These are phyloP conservation scores for Fonsecaea multimorphosa DNA, from an alignment of 2,329 filamentous ascomycete species.

Conservation along the genomic window DNA sequence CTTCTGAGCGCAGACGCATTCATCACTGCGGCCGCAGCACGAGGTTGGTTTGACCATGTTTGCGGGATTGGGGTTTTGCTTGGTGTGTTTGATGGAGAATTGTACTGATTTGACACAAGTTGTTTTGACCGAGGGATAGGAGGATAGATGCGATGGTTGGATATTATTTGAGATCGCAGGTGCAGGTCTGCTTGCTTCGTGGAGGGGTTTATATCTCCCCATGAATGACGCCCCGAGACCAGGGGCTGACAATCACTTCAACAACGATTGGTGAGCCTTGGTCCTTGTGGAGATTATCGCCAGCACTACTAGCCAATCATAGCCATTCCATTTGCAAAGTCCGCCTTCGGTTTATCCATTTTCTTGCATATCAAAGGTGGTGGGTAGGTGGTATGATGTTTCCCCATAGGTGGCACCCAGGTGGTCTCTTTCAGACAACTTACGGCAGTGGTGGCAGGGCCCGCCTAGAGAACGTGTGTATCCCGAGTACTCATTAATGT, in stretches of 20 bases:
- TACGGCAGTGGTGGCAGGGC: too few species aligned
- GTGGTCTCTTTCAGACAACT: not conserved
- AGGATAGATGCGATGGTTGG: not conserved
- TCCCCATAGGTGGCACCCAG: too few species aligned
- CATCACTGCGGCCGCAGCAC: conserved; percentile 65
- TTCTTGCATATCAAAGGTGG: not conserved
- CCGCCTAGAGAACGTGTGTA: not conserved
- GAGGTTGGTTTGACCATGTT: conserved; percentile 56
- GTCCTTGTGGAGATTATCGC: not conserved
- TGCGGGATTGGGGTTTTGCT: conserved; percentile 27
- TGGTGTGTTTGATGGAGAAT: not conserved
- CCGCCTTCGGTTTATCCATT: not conserved
- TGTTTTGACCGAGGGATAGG: not conserved
- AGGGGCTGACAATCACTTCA: conserved; percentile 17
- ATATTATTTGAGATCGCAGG: not conserved
- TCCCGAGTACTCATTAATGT: not conserved
- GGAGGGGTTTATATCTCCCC: conserved; percentile 3
- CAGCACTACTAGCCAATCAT: not conserved
- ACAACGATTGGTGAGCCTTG: conserved; percentile 11
- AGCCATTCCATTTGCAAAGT: not conserved
- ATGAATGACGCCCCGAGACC: conserved; percentile 6
- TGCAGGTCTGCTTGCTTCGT: not conserved
- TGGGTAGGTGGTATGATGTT: not conserved
- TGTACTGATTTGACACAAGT: not conserved
- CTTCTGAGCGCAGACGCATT: conserved; percentile 64